Evolutionary conservation across 1,284 basidiomycete genomes (phyloP).

Genomic region (Ganoderma sinense): DNA sequence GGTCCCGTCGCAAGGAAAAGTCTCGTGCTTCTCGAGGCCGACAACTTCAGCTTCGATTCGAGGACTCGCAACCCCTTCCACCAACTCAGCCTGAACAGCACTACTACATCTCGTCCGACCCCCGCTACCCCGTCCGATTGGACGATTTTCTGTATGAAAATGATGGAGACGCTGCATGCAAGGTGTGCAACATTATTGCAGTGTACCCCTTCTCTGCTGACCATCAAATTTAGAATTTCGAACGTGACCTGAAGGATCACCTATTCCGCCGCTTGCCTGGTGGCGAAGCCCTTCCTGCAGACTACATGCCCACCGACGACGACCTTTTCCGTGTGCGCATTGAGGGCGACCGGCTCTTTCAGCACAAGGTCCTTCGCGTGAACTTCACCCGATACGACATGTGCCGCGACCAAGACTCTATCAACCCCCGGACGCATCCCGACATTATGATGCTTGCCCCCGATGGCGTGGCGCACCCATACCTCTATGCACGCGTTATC

Average conservation of each 20-base stretch:
- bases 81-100: not conserved
- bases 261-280: not conserved
- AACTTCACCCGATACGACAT: conserved; percentile 56
- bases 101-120: not conserved
- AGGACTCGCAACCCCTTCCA: not conserved
- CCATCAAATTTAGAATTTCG: not conserved
- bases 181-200: not conserved
- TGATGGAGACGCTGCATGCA: not conserved
- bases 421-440: conserved; percentile 42
- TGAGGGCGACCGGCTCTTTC: conserved; percentile 14
- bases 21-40: not conserved
- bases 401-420: conserved; percentile 42
- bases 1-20: not conserved
- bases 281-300: not conserved
- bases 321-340: conserved; percentile 26
- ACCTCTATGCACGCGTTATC: conserved; percentile 1
- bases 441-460: conserved; percentile 44
- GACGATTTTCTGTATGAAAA: not conserved
- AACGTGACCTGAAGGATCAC: not conserved
- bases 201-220: not conserved
- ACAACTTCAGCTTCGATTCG: not conserved
- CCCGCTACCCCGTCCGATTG: not conserved
- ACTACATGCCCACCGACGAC: not conserved
- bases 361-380: conserved; percentile 37
- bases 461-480: conserved; percentile 2